phyloP scores from a whole-genome alignment of 371 early-diverging fungal species.

The Mortierella sp. region DNA sequence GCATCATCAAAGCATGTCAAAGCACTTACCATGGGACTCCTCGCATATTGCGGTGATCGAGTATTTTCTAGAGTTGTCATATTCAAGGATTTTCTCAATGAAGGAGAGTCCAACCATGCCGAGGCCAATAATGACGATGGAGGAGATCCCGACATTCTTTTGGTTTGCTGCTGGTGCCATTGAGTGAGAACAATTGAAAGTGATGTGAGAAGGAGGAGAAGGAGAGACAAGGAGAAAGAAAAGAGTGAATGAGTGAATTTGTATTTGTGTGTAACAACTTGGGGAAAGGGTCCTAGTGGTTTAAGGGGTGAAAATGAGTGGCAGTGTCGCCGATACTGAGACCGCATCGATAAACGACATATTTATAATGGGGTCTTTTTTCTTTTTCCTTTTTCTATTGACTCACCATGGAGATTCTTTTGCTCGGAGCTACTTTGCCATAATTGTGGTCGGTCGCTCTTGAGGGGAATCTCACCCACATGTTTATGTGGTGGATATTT shows the following conservation, averaged over 20 bases:
- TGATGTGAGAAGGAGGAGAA: not conserved
- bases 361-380: constrained; percentile 4
- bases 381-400: constrained; percentile 8
- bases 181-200: not conserved
- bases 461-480: too few relatives aligned
- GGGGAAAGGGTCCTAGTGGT: too few relatives aligned
- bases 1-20: not conserved
- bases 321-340: not conserved
- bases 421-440: constrained; percentile 8
- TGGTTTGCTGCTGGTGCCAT: constrained; percentile 17
- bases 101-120: constrained; percentile 77
- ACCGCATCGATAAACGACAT: not conserved
- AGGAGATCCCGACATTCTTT: not conserved
- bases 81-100: constrained; percentile 67
- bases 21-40: constrained; percentile 58
- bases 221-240: not conserved
- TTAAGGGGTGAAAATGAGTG: not conserved
- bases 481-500: constrained; percentile 21
- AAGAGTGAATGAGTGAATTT: not conserved
- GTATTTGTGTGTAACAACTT: not conserved
- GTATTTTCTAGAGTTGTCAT: constrained; percentile 58
- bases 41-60: constrained; percentile 65
- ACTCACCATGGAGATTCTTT: constrained; percentile 1
- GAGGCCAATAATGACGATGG: constrained; percentile 67
- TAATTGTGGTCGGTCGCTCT: too few relatives aligned